Conservation (phyloP, 23 red algal species). For the Gracilaria gracilis region DNA sequence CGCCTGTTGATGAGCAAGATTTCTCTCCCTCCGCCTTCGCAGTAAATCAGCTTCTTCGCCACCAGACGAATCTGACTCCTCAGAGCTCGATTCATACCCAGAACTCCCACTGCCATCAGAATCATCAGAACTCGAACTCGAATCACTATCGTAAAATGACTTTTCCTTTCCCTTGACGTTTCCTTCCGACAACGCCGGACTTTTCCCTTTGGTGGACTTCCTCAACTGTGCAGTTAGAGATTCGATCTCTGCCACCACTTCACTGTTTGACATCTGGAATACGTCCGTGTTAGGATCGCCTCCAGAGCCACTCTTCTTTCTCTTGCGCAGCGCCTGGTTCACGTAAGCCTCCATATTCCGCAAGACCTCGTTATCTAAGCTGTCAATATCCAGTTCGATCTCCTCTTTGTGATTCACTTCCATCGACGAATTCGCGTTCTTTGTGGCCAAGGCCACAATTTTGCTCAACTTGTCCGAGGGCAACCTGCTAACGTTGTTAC, state of each 20-base stretch:
- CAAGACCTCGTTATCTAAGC: conserved; percentile 80
- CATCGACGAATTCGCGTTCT: conserved; percentile 60
- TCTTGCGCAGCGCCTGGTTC: conserved; percentile 61
- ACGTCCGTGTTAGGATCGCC: conserved; percentile 59
- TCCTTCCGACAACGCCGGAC: neutral
- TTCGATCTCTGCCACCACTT: conserved; percentile 60
- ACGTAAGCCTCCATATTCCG: conserved; percentile 94
- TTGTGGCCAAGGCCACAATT: conserved; percentile 73
- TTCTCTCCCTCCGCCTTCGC: conserved; percentile 60
- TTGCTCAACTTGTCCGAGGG: conserved; percentile 80
- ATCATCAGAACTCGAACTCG: conserved; percentile 70
- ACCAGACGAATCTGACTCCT: conserved; percentile 53
- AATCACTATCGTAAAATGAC: conserved; percentile 66
- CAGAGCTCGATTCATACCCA: conserved; percentile 40
- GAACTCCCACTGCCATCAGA: conserved; percentile 57
- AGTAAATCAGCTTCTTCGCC: conserved; percentile 53
- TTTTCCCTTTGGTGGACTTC: conserved; percentile 46
- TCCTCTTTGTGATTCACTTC: conserved; percentile 92
- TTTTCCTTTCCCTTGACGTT: conserved; percentile 40
- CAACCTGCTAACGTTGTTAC: conserved; percentile 76
- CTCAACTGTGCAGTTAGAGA: conserved; percentile 31
- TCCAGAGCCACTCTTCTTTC: conserved; percentile 31
- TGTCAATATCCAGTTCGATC: conserved; percentile 92
- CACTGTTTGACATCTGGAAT: conserved; percentile 33
- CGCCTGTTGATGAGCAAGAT: conserved; percentile 70